Conservation (phyloP, 768 basidiomycete species). For the Holtermanniella nyarrowii region DNA sequence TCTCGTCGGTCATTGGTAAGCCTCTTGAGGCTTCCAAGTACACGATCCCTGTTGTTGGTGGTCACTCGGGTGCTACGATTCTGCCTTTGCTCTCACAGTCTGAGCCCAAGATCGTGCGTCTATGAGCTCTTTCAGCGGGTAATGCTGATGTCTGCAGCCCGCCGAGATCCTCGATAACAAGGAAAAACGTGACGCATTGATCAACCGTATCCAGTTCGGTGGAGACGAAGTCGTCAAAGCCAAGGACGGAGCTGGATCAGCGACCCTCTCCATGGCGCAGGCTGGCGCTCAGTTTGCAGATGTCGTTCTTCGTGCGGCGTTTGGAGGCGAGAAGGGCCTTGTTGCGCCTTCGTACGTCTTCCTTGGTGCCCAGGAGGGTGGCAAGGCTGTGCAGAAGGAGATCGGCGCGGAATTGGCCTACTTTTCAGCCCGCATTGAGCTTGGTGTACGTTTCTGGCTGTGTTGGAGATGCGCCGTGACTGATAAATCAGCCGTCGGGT, state of each 20-base stretch:
- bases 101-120: slow-evolving; percentile 29
- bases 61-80: slow-evolving; percentile 95
- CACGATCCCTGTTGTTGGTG: slow-evolving; percentile 79
- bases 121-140: background rate
- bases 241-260: slow-evolving; percentile 70
- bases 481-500: slow-evolving; percentile 52
- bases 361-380: slow-evolving; percentile 67
- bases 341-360: slow-evolving; percentile 68
- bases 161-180: slow-evolving; percentile 54
- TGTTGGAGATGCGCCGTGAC: background rate
- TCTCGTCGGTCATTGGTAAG: slow-evolving; percentile 52
- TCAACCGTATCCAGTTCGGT: slow-evolving; percentile 91
- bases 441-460: slow-evolving; percentile 56
- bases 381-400: slow-evolving; percentile 64
- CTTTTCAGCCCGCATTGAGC: slow-evolving; percentile 90
- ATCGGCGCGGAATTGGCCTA: slow-evolving; percentile 83
- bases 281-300: slow-evolving; percentile 65
- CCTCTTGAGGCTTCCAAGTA: slow-evolving; percentile 50
- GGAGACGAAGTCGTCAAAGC: slow-evolving; percentile 98
- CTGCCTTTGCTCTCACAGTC: slow-evolving; percentile 89
- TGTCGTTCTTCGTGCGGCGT: slow-evolving; percentile 50
- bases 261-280: slow-evolving; percentile 58
- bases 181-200: slow-evolving; percentile 63
- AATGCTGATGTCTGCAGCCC: slow-evolving; percentile 44
- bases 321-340: slow-evolving; percentile 59